Conservation (phyloP, 345 rosid species). For the Balakata baccata region DNA sequence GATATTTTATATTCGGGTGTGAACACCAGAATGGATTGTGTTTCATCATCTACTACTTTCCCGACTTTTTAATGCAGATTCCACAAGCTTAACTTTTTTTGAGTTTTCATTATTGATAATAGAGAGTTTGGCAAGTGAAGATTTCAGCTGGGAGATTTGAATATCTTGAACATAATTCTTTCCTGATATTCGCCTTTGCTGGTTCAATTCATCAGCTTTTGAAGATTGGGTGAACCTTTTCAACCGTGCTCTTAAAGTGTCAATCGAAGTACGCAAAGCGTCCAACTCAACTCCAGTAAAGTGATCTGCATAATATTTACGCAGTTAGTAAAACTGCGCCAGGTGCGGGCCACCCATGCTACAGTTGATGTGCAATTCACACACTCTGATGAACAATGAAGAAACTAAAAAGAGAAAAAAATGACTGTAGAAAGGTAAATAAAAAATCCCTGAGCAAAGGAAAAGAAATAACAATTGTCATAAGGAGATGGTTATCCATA, state of each 20-base stretch:
- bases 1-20: neutral
- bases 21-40: neutral
- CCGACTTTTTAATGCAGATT: conserved; percentile 52
- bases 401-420: neutral
- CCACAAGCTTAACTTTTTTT: conserved; percentile 61
- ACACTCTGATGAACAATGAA: neutral
- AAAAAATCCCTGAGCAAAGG: neutral
- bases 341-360: neutral
- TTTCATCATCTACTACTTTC: conserved; percentile 36
- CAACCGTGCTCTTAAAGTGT: conserved; percentile 61
- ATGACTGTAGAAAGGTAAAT: neutral
- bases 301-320: conserved; percentile 47
- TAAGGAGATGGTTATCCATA: neutral
- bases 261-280: conserved; percentile 65
- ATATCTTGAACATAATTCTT: conserved; percentile 43
- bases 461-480: neutral
- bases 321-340: neutral
- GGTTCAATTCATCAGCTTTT: conserved; percentile 32
- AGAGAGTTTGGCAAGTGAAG: conserved; percentile 61
- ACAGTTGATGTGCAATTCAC: neutral
- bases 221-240: conserved; percentile 45
- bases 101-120: conserved; percentile 64
- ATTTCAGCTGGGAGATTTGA: conserved; percentile 64
- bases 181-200: conserved; percentile 38
- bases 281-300: conserved; percentile 64